Percentiles rank a stretch among this genome's conserved stretches.
Evolutionary conservation across 169 alveolate species (phyloP).

Genomic region (Plasmodium knowlesi): DNA sequence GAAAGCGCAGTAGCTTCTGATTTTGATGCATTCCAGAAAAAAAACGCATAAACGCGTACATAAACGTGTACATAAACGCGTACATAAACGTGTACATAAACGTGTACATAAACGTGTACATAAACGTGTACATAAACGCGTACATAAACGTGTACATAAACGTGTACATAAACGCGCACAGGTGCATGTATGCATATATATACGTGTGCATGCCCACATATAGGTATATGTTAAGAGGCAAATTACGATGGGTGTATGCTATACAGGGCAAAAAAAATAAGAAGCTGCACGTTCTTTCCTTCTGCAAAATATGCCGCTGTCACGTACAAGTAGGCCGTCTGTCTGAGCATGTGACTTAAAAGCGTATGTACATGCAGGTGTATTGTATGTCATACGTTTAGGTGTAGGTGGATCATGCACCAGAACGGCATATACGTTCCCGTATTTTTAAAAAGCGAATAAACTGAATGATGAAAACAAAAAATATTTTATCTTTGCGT

Average conservation of each 20-base stretch:
- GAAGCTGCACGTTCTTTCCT: background rate
- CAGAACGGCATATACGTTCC: background rate
- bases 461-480: background rate
- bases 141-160: background rate
- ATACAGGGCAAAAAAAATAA: background rate
- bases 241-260: background rate
- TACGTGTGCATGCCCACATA: background rate
- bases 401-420: background rate
- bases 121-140: background rate
- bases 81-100: background rate
- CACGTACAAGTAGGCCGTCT: background rate
- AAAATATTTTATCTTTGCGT: background rate
- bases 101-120: background rate
- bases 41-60: background rate
- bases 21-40: too few species aligned
- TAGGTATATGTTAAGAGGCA: background rate
- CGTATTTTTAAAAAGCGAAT: background rate
- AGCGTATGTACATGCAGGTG: constrained; percentile 7
- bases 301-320: background rate
- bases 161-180: background rate
- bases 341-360: background rate
- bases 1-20: background rate
- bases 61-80: background rate
- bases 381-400: background rate
- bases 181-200: background rate